Percentiles rank a stretch among this genome's conserved stretches.
Evolutionary conservation across 2,329 filamentous ascomycete genomes (phyloP).

Genomic region (Aspergillus cejpii): DNA sequence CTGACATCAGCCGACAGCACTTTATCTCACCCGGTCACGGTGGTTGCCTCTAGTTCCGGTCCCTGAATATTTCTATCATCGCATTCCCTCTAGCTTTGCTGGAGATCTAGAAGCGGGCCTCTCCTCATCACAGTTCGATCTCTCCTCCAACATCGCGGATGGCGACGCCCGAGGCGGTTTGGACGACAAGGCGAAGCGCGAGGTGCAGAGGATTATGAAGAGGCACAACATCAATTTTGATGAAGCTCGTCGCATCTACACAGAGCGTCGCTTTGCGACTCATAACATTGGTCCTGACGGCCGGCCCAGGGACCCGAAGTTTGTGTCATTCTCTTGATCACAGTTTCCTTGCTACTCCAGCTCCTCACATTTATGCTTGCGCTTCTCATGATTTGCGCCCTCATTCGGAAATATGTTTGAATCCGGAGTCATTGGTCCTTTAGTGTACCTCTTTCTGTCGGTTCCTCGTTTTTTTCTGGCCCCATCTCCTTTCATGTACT

Average conservation of each 20-base stretch:
- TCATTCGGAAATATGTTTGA: not conserved
- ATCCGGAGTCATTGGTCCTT: not conserved
- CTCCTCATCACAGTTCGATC: conserved; percentile 73
- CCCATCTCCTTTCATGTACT: not conserved
- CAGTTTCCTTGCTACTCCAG: not conserved
- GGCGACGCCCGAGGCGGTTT: conserved; percentile 75
- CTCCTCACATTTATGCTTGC: conserved; percentile 1
- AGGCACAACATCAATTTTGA: conserved; percentile 75
- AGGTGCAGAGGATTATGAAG: conserved; percentile 89
- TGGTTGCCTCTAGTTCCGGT: conserved; percentile 69
- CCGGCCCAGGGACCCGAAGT: conserved; percentile 82
- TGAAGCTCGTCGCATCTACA: conserved; percentile 78
- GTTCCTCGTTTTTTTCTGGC: not conserved
- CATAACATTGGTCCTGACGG: conserved; percentile 88
- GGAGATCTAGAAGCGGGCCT: conserved; percentile 84
- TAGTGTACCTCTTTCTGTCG: not conserved
- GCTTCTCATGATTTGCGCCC: not conserved
- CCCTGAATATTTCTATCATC: conserved; percentile 64
- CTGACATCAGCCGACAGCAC: conserved; percentile 41
- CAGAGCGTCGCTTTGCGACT: conserved; percentile 76
- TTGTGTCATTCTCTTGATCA: conserved; percentile 78
- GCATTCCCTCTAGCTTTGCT: conserved; percentile 68
- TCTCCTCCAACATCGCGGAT: conserved; percentile 68
- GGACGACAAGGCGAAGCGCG: conserved; percentile 70
- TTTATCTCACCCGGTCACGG: conserved; percentile 71